Evolutionary conservation across 768 basidiomycete genomes (phyloP), one percentile per base, ranked within the genome.

Genomic region (Trametes elegans): DNA sequence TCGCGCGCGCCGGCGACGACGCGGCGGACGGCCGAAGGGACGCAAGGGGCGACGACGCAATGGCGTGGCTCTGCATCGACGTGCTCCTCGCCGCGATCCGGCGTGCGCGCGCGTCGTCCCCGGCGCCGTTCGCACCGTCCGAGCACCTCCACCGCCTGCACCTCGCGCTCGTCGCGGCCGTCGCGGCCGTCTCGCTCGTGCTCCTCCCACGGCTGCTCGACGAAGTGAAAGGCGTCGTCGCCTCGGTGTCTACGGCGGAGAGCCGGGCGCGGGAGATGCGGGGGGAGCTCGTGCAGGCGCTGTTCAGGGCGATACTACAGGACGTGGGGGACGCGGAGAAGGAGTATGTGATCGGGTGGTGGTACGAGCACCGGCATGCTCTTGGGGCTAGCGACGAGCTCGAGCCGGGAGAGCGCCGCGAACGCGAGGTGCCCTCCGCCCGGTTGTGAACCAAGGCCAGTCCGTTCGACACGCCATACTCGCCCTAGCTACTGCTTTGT

Each of bases 51-150:
- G 68, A 77, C 44, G 71, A 77, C 44, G 71, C 78, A 0, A 75
- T 89, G n/a, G 82, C 83, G 3, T 87, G 85, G 82, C 79, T 85
- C 63, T 88, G 85, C 70, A 71, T 92, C 53, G 78, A 79, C 46
- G 65, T 76, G 29, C 72, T 90, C 26, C 66, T 88, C 14, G 70
- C 72, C 34, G 71, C 74, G 9, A 80, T 87, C 39, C 68, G 70
- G 2, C 46, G 26, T 11, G 19, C 56, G 31, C 18, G 34, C 41
- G 35, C 47, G 23, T 18, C 41, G 13, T 4, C 41, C 5, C 14
- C 39, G 19, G 18, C 26, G 13, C n/a, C 29, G 7, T 21, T 5
- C 49, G 3, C 55, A 16, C 58, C 64, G 19, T 47, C 56, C 27
- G 67, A 66, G 39, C 66, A 69, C 27, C 63, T 62, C 40, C 82